Conservation (phyloP, 495 filamentous ascomycete genomes). For the Elaphomyces granulatus region DNA sequence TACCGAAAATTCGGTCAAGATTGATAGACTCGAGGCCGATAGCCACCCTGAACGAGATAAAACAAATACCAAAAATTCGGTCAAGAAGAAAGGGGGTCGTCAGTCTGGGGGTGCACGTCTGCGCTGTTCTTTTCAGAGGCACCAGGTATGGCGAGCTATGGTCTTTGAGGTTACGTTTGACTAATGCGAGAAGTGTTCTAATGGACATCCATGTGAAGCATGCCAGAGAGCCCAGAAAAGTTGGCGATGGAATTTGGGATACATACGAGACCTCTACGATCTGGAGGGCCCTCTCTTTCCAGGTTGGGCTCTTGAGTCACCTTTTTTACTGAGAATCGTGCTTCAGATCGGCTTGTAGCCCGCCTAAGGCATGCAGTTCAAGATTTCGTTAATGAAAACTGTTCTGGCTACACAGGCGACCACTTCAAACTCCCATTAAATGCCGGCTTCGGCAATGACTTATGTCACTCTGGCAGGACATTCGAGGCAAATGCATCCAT, state of each 20-base stretch:
- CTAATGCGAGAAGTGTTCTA: not conserved
- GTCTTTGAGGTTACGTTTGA: not conserved
- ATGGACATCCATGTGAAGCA: not conserved
- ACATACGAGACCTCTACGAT: not conserved
- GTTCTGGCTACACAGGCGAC: too few species aligned
- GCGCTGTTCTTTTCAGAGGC: not conserved
- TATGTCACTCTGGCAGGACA: slow-evolving; percentile 1
- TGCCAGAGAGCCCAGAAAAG: not conserved
- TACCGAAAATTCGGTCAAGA: too few species aligned
- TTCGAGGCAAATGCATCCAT: slow-evolving; percentile 1
- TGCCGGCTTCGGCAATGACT: slow-evolving; percentile 5
- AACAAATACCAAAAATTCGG: too few species aligned
- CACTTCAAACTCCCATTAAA: slow-evolving; percentile 2
- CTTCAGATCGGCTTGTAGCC: not conserved
- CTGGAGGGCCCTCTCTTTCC: not conserved
- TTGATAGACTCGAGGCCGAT: too few species aligned
- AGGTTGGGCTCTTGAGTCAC: not conserved
- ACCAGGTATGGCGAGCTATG: not conserved
- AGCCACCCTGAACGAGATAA: too few species aligned
- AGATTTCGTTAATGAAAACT: not conserved
- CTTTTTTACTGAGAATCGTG: not conserved
- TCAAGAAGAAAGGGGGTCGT: slow-evolving; percentile 1
- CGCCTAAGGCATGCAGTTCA: not conserved
- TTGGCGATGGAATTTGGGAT: slow-evolving; percentile 1
- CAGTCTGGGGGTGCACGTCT: not conserved